Conservation (phyloP, 345 rosid species). For the Geranium brycei region DNA sequence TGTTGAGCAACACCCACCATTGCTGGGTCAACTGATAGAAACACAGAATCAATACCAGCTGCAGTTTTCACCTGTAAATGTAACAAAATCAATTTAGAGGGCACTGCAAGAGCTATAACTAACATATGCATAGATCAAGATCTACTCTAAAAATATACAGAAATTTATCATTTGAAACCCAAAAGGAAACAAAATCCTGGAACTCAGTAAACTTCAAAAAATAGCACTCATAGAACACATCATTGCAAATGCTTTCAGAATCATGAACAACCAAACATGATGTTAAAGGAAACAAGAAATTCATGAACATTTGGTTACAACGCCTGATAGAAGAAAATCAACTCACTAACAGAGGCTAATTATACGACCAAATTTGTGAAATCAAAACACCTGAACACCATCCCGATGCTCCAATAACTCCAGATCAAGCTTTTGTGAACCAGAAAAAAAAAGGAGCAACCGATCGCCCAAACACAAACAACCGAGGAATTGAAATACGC, state of each 20-base stretch:
- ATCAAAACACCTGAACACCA: background rate
- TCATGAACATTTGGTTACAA: background rate
- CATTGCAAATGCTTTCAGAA: background rate
- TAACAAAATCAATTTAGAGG: background rate
- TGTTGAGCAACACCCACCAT: background rate
- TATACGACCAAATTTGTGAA: background rate
- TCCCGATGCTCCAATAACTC: background rate
- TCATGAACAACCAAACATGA: background rate
- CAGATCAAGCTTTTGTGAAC: background rate
- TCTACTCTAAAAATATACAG: background rate
- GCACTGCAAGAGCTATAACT: background rate
- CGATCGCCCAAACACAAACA: background rate
- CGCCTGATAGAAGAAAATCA: background rate
- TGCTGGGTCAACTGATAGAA: background rate
- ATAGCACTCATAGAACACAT: background rate
- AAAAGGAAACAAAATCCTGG: background rate
- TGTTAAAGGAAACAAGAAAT: background rate
- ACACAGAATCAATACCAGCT: background rate
- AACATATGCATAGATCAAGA: background rate
- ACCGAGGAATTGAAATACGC: background rate
- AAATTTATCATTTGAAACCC: background rate
- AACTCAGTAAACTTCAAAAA: background rate
- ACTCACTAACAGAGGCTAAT: background rate
- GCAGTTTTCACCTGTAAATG: background rate
- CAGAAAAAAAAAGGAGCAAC: background rate